phyloP scores from a whole-genome alignment of 2,329 filamentous ascomycete species.

The Ophiostoma ulmi region DNA sequence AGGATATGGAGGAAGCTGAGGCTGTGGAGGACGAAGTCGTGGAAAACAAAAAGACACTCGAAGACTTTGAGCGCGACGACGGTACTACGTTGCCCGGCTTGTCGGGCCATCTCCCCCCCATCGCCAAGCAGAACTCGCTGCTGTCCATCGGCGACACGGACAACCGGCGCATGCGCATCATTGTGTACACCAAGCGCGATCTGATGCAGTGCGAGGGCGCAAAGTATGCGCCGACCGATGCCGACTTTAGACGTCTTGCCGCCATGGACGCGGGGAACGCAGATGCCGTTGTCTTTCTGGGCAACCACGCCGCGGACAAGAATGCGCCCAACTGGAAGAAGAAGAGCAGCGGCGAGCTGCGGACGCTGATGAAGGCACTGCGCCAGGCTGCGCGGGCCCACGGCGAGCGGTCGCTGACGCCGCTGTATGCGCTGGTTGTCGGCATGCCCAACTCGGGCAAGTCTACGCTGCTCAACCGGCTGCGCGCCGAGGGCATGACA shows the following conservation, averaged over 20 bases:
- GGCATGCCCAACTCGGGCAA: slow-evolving; percentile 99
- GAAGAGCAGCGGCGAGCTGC: slow-evolving; percentile 30
- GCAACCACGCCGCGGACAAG: slow-evolving; percentile 41
- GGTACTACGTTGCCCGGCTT: slow-evolving; percentile 17
- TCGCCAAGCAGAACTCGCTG: slow-evolving; percentile 47
- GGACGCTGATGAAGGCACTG: slow-evolving; percentile 44
- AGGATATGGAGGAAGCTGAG: neutral
- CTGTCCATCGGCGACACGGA: neutral
- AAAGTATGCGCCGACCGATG: slow-evolving; percentile 14
- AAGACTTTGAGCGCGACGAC: neutral
- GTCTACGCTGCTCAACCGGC: slow-evolving; percentile 83
- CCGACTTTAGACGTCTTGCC: slow-evolving; percentile 31
- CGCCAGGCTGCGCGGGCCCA: slow-evolving; percentile 43
- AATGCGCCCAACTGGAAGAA: slow-evolving; percentile 37
- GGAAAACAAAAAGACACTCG: neutral
- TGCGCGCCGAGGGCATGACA: slow-evolving; percentile 63
- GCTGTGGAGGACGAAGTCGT: neutral
- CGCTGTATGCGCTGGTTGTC: slow-evolving; percentile 79
- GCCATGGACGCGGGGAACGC: slow-evolving; percentile 42
- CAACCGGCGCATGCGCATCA: slow-evolving; percentile 47
- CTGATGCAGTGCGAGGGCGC: slow-evolving; percentile 45
- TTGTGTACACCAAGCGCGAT: slow-evolving; percentile 90
- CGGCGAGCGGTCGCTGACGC: slow-evolving; percentile 59
- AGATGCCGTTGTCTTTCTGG: slow-evolving; percentile 33
- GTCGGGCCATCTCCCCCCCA: slow-evolving; percentile 18